A percentile compares a stretch with the other conserved stretches of the same genome.
phyloP scores from a whole-genome alignment of 805 yeast species.

The Teunomyces panamensis region DNA sequence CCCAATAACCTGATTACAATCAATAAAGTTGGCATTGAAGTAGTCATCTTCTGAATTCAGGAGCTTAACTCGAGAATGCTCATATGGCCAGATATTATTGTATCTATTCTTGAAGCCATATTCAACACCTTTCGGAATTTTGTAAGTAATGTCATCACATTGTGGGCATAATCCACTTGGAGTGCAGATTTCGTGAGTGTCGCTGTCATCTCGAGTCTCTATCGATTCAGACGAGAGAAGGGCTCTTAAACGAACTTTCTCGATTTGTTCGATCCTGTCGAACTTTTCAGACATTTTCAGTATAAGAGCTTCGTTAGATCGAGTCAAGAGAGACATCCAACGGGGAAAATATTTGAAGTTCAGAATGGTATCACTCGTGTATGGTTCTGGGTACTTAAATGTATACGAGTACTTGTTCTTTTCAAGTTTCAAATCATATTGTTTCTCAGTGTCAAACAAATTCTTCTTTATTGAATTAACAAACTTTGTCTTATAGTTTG shows the following conservation, averaged over 20 bases:
- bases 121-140: slow-evolving; percentile 43
- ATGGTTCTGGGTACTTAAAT: slow-evolving; percentile 8
- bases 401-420: slow-evolving; percentile 6
- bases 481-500: slow-evolving; percentile 34
- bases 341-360: slow-evolving; percentile 20
- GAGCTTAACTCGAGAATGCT: slow-evolving; percentile 44
- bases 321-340: slow-evolving; percentile 30
- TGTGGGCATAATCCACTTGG: slow-evolving; percentile 42
- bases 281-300: slow-evolving; percentile 28
- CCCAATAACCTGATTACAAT: slow-evolving; percentile 21
- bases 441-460: slow-evolving; percentile 7
- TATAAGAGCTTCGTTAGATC: slow-evolving; percentile 19
- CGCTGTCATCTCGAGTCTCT: not conserved
- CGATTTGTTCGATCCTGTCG: slow-evolving; percentile 36
- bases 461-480: slow-evolving; percentile 35
- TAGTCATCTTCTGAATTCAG: slow-evolving; percentile 33
- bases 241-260: slow-evolving; percentile 33
- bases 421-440: not conserved
- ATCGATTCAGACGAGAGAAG: not conserved
- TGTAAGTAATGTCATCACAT: slow-evolving; percentile 39
- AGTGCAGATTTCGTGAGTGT: slow-evolving; percentile 27
- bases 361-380: not conserved
- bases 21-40: slow-evolving; percentile 44
- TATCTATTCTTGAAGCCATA: slow-evolving; percentile 32
- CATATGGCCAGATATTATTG: slow-evolving; percentile 49